Percentiles rank a stretch among this genome's conserved stretches.
Conservation (phyloP, 2,329 filamentous ascomycete genomes). For the Fusarium sp. region DNA sequence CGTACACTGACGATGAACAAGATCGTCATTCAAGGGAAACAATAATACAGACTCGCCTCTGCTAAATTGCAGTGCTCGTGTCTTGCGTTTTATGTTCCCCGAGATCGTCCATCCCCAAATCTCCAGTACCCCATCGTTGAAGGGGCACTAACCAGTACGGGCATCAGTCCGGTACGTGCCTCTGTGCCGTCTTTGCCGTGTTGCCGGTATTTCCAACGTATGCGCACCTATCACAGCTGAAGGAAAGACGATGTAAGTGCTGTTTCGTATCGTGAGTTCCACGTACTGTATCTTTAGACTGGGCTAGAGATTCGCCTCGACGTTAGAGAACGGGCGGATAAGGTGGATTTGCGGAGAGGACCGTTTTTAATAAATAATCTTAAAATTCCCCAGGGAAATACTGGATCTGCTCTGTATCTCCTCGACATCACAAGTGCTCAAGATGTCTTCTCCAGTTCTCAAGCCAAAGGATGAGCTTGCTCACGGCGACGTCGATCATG, state of each 20-base stretch:
- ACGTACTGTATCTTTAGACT: background rate
- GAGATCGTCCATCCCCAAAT: background rate
- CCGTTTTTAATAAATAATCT: constrained; percentile 16
- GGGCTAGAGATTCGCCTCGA: background rate
- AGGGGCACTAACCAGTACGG: constrained; percentile 7
- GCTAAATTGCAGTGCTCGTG: background rate
- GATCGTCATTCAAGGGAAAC: background rate
- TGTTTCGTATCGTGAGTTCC: background rate
- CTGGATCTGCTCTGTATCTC: background rate
- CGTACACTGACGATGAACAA: background rate
- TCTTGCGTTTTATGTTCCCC: background rate
- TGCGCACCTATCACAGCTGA: constrained; percentile 11
- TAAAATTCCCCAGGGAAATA: background rate
- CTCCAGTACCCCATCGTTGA: background rate
- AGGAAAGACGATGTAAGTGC: background rate
- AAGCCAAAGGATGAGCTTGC: constrained; percentile 18
- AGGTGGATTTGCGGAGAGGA: background rate
- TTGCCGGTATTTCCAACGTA: background rate
- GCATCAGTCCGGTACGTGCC: constrained; percentile 2
- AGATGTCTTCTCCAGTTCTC: constrained; percentile 8
- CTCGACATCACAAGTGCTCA: background rate
- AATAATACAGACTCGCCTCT: background rate
- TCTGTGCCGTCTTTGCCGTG: constrained; percentile 12
- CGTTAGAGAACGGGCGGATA: background rate
- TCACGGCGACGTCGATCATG: constrained; percentile 27